Conservation (phyloP, 2,329 filamentous ascomycete species). For the Paraphaeosphaeria minitans region DNA sequence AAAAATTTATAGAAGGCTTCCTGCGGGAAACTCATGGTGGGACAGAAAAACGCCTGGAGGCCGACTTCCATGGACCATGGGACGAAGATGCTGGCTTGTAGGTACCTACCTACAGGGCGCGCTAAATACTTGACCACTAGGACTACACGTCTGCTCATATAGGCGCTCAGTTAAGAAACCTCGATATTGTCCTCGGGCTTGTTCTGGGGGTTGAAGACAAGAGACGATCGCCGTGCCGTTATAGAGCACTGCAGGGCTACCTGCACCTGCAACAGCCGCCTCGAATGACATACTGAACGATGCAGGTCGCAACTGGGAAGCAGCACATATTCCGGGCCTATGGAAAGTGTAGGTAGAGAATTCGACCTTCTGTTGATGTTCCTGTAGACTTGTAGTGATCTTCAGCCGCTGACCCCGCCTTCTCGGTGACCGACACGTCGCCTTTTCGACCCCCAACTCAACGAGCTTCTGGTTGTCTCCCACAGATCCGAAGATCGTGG, state of each 20-base stretch:
- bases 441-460: not conserved
- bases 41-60: not conserved
- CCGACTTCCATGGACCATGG: not conserved
- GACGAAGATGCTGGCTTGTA: not conserved
- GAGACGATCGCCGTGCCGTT: not conserved
- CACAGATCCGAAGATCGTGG: not conserved
- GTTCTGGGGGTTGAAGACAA: not conserved
- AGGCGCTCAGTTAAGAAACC: not conserved
- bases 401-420: not conserved
- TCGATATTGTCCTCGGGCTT: not conserved
- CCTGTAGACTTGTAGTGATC: not conserved
- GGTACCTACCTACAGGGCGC: too few species aligned
- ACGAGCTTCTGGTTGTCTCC: not conserved
- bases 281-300: not conserved
- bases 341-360: not conserved
- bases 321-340: not conserved
- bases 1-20: too few species aligned
- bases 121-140: not conserved
- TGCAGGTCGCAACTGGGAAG: not conserved
- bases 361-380: not conserved
- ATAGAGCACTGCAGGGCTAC: not conserved
- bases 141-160: not conserved
- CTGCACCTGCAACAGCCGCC: too few species aligned
- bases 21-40: not conserved
- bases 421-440: slow-evolving; percentile 6